phyloP scores from a whole-genome alignment of 192 early-diverging fungal species.

The Hyaloraphidium curvatum region DNA sequence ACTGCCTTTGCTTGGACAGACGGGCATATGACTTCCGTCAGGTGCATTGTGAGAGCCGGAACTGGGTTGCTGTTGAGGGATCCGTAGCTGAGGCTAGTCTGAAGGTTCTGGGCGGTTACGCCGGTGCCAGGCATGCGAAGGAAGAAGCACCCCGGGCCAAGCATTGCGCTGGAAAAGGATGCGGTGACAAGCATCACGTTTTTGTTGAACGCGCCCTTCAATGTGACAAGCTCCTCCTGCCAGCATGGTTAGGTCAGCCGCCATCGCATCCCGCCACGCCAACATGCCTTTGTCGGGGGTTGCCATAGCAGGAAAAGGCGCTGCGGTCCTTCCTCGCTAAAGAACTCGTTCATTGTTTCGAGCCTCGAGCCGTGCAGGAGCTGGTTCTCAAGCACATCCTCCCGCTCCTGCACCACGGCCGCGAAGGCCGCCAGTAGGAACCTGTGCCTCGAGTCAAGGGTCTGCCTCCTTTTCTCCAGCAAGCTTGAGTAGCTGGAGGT shows the following conservation, averaged over 20 bases:
- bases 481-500: neutral
- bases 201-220: neutral
- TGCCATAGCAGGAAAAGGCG: conserved; percentile 41
- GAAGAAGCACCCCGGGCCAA: no score
- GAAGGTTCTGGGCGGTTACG: no score
- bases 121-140: no score
- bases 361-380: conserved; percentile 33
- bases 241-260: neutral
- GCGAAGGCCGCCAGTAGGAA: conserved; percentile 40
- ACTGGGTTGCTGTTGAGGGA: no score
- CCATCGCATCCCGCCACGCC: neutral
- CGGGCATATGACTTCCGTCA: no score
- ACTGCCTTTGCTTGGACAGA: no score
- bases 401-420: conserved; percentile 30
- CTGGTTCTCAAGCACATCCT: conserved; percentile 28
- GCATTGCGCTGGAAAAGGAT: neutral
- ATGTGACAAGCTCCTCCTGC: neutral
- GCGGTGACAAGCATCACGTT: neutral
- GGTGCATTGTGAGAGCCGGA: no score
- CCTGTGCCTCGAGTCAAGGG: conserved; percentile 30
- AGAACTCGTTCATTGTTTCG: conserved; percentile 38
- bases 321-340: conserved; percentile 30
- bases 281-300: neutral
- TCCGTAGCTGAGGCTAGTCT: no score
- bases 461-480: conserved; percentile 33